Evolutionary conservation across 441 rosid genomes (phyloP), one percentile per base, ranked within the genome.

Genomic region (Isatis lusitanica): DNA sequence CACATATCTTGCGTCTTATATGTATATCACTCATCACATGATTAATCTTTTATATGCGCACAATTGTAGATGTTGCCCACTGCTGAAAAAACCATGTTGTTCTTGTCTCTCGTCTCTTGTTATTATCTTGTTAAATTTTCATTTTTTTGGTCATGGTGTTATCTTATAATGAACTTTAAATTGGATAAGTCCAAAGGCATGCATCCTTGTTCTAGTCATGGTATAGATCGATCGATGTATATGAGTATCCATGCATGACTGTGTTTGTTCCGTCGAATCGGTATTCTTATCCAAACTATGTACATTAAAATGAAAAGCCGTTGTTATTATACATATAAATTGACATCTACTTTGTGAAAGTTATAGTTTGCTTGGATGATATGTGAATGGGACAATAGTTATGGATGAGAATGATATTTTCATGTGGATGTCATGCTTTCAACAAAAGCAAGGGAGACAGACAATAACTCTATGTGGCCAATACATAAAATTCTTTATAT

Each of bases 361-460:
- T 64, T 64, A 48, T 63, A 76, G 71, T 50, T 77, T 77, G 12
- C 80, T 77, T 77, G 76, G 76, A 77, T 43, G 76, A 60, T 66
- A 66, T 77, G 76, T 51, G 80, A 71, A 73, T 71, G 73, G 71
- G 69, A 66, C 73, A 71, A 60, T 35, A 66, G 73, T 71, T 71
- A 24, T 71, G 80, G 76, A 77, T 77, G 63, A 77, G 80, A 77
- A 66, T 51, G 80, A 77, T 77, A 77, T 71, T 77, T 77, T 71
- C 55, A 51, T 77, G 80, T 77, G 80, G 80, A 77, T 77, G 73
- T 77, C 69, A 71, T 66, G 64, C 73, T 38, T 58, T 66, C 76
- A 77, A 66, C 73, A 42, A 58, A 65, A 71, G 72, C 50, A 30
- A 60, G 59, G 65, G 75, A 65, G 68, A 76, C 75, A 17, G 66